A percentile compares a stretch with the other conserved stretches of the same genome.
These are phyloP conservation scores for Cornus controversa DNA, from an alignment of 148 eudicot genomes.

Conservation along the genomic window DNA sequence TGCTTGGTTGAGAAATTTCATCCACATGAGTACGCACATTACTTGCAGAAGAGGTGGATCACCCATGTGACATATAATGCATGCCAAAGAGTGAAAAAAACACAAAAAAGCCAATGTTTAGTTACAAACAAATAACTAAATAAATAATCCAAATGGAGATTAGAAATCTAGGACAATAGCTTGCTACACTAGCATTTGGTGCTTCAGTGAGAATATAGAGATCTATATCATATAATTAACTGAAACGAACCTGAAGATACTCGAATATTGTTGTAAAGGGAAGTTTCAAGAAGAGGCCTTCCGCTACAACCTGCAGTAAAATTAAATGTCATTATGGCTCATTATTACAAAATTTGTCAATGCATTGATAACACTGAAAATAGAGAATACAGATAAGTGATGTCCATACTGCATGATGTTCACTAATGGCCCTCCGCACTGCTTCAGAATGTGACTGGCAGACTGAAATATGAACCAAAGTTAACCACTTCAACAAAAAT, in stretches of 20 bases:
- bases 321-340: slow-evolving; percentile 6
- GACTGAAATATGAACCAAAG: slow-evolving; percentile 46
- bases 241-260: slow-evolving; percentile 80
- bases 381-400: background rate
- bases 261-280: slow-evolving; percentile 90
- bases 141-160: background rate
- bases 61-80: background rate
- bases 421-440: slow-evolving; percentile 54
- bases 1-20: background rate
- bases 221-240: background rate
- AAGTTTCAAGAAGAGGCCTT: slow-evolving; percentile 70
- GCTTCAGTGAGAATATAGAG: background rate
- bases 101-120: background rate
- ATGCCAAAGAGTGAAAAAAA: background rate
- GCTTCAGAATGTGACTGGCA: slow-evolving; percentile 51
- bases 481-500: slow-evolving; percentile 5
- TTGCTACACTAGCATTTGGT: background rate
- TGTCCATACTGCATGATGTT: slow-evolving; percentile 59
- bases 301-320: slow-evolving; percentile 61
- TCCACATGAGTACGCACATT: background rate
- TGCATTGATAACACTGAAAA: background rate
- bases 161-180: background rate
- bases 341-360: background rate
- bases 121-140: background rate
- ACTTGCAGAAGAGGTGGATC: background rate